Base-by-base conservation (phyloP, 2,329 filamentous ascomycete species). In the Daldinia eschscholtzii region DNA sequence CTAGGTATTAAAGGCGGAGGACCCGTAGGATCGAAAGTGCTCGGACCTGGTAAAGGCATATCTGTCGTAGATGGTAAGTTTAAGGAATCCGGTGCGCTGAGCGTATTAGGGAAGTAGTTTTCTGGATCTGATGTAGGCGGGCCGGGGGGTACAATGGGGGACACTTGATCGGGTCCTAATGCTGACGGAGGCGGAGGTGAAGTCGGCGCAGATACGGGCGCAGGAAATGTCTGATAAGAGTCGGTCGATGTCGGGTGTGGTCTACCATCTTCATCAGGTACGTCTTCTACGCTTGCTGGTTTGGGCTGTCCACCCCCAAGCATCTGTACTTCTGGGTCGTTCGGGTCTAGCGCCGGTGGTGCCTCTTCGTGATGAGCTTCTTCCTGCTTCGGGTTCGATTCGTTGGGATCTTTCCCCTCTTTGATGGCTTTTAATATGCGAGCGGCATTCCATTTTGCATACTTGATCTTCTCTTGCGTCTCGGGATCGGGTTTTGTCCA, bases 371-470 rank as follows among this genome's bases (percentile, higher is more conserved):
- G 75, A 35, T 83, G 81, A 7, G 82, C 79, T 62, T 88, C 84
- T 60, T 90, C 84, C 4, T 83, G 85, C 64, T 88, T 88, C 0
- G 95, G 95, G 76, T 98, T 98, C 6, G 93, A 92, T 62, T 91
- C 89, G 80, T 99, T 99, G 2, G 96, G 96, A 77, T 99, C 94
- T 72, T 93, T 91, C 61, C 94, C 94, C 44, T 94, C 92, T 76
- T 94, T 96, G 76, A 98, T 87, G 10, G 96, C 96, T 81, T 93
- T 97, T 15, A 92, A 86, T 76, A 99, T 99, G 65, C 96, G 89
- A 39, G 95, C 84, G 1, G 95, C 94, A 79, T 98, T 97, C 87
- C 93, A 99, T 80, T 98, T 99, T 46, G 95, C 94, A 78, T 93
- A 99, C 79, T 97, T 98, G 81, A 95, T 93, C 84, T 97, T 98